phyloP scores from a whole-genome alignment of 805 yeast species.

The Wickerhamiella shivajii region DNA sequence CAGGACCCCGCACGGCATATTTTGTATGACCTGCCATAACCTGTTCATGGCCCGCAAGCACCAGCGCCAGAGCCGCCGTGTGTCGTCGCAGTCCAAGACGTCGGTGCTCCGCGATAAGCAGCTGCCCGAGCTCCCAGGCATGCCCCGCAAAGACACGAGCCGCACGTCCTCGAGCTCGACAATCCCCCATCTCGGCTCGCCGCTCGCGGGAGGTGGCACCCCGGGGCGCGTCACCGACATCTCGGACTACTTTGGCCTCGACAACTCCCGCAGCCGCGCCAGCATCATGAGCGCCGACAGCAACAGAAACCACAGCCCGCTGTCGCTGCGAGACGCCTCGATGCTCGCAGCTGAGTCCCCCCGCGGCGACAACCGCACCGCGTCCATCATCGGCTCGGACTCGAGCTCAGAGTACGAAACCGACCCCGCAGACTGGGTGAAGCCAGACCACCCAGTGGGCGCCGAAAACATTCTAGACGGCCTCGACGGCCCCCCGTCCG shows the following conservation, averaged over 20 bases:
- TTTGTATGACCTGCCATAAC: slow-evolving; percentile 88
- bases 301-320: too few species aligned
- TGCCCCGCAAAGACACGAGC: slow-evolving; percentile 6
- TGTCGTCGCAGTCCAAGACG: slow-evolving; percentile 1
- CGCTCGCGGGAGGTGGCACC: slow-evolving; percentile 5
- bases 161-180: slow-evolving; percentile 3
- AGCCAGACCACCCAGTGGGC: too few species aligned
- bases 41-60: slow-evolving; percentile 62
- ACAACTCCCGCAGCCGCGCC: too few species aligned
- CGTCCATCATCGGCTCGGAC: too few species aligned
- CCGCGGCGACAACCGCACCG: too few species aligned
- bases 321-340: too few species aligned
- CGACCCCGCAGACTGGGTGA: slow-evolving; percentile 4
- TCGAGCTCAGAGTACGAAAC: slow-evolving; percentile 6
- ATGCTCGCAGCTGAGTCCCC: too few species aligned
- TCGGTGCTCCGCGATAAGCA: slow-evolving; percentile 13
- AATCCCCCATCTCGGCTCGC: slow-evolving; percentile 6
- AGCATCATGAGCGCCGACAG: too few species aligned
- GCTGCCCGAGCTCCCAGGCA: slow-evolving; percentile 14
- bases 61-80: slow-evolving; percentile 26
- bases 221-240: too few species aligned
- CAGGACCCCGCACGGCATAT: slow-evolving; percentile 79
- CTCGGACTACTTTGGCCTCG: too few species aligned
- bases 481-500: too few species aligned
- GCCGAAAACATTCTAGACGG: too few species aligned